Percentiles rank a stretch among this genome's conserved stretches.
Evolutionary conservation across 148 eudicot species (phyloP).

Genomic region (Hydrangea macrophylla): DNA sequence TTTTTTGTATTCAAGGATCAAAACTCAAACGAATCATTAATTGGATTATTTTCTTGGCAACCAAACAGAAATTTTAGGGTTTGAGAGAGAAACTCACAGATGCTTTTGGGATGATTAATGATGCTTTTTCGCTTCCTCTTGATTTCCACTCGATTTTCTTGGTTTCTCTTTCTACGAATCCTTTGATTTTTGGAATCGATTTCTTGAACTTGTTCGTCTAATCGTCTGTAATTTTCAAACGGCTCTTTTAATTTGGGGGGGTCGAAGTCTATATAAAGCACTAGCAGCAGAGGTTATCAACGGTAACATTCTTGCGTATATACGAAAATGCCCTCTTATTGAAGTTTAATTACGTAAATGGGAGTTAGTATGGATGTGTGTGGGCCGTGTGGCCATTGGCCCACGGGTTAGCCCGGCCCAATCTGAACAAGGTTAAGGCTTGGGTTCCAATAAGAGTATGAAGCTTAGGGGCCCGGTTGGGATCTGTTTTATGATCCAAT

Average conservation of each 20-base stretch:
- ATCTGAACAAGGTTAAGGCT: too few relatives aligned
- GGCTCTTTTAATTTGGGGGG: not conserved
- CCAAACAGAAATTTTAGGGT: too few relatives aligned
- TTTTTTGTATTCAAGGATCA: too few relatives aligned
- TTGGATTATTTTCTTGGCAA: too few relatives aligned
- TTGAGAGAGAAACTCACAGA: not conserved
- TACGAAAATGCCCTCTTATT: not conserved
- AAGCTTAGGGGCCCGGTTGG: too few relatives aligned
- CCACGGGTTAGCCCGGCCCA: too few relatives aligned
- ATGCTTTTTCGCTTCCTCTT: not conserved
- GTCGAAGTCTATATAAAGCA: not conserved
- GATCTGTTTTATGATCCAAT: too few relatives aligned
- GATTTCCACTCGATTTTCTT: slow-evolving; percentile 5
- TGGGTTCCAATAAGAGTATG: too few relatives aligned
- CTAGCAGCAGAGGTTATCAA: not conserved
- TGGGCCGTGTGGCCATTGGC: too few relatives aligned
- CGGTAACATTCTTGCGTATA: not conserved
- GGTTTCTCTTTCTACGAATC: not conserved
- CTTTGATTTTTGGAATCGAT: not conserved
- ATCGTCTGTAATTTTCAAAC: not conserved
- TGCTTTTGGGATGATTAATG: not conserved
- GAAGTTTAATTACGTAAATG: not conserved
- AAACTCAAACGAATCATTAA: too few relatives aligned
- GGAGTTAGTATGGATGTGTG: too few relatives aligned
- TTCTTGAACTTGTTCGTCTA: not conserved